phyloP scores from a whole-genome alignment of 2,329 filamentous ascomycete genomes.

The Simplicillium sp. region DNA sequence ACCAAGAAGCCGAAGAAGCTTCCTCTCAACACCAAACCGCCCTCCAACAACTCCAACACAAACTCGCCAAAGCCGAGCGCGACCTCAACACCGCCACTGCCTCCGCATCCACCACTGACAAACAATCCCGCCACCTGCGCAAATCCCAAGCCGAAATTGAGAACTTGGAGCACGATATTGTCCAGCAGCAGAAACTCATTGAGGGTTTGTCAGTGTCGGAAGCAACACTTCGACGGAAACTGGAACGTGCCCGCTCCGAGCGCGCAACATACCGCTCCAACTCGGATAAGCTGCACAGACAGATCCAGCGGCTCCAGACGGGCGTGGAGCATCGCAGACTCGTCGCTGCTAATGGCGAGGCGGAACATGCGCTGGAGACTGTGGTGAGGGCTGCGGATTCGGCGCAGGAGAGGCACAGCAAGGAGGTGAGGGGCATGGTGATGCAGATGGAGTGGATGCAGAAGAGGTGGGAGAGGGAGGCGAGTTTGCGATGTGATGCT shows the following conservation, averaged over 20 bases:
- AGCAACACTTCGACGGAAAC: slow-evolving; percentile 51
- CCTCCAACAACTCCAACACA: slow-evolving; percentile 33
- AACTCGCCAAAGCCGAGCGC: slow-evolving; percentile 42
- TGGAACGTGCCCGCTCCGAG: slow-evolving; percentile 61
- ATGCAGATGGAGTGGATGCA: slow-evolving; percentile 91
- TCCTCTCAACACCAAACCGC: slow-evolving; percentile 31
- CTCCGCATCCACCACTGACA: slow-evolving; percentile 27
- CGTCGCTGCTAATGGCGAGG: slow-evolving; percentile 18
- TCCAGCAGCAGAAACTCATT: slow-evolving; percentile 58
- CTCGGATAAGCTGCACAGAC: slow-evolving; percentile 44
- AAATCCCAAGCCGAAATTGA: slow-evolving; percentile 56
- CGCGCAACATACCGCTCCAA: slow-evolving; percentile 44
- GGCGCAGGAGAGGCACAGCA: slow-evolving; percentile 60
- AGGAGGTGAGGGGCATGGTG: slow-evolving; percentile 71
- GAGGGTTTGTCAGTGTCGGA: slow-evolving; percentile 47
- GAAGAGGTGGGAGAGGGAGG: slow-evolving; percentile 70
- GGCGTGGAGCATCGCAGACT: slow-evolving; percentile 18
- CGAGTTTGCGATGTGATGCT: slow-evolving; percentile 67
- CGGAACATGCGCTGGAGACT: slow-evolving; percentile 45
- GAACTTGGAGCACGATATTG: slow-evolving; percentile 62
- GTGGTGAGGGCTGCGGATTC: slow-evolving; percentile 47
- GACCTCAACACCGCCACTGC: slow-evolving; percentile 13
- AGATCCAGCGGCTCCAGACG: slow-evolving; percentile 36
- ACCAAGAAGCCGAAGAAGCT: slow-evolving; percentile 40
- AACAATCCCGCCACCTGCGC: slow-evolving; percentile 51